Evolutionary conservation across 805 yeast species (phyloP).

Genomic region (Starmerella potacharoeniae): DNA sequence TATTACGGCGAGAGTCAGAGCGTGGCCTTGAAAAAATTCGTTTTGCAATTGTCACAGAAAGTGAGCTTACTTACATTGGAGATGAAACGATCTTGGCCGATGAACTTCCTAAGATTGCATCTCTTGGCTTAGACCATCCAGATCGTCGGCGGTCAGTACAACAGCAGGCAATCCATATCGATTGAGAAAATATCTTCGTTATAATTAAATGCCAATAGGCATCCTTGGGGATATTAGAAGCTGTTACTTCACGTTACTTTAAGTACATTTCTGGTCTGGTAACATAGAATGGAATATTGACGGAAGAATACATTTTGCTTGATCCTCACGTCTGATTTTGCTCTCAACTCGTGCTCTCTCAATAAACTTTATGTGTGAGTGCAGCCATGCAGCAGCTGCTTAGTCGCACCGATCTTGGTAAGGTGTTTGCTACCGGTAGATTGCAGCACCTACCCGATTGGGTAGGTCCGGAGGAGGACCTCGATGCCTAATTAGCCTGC

Average conservation of each 20-base stretch:
- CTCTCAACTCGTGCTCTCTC: too few species aligned
- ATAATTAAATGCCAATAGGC: too few species aligned
- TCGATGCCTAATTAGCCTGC: not conserved
- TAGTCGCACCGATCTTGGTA: too few species aligned
- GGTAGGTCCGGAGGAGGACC: not conserved
- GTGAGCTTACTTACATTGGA: slow-evolving; percentile 30
- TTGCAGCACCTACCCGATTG: not conserved
- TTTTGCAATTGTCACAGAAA: slow-evolving; percentile 38
- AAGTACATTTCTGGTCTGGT: too few species aligned
- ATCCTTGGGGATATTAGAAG: too few species aligned
- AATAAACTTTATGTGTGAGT: too few species aligned
- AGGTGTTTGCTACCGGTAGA: not conserved
- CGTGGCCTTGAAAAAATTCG: slow-evolving; percentile 69
- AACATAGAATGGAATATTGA: too few species aligned
- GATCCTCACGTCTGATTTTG: too few species aligned
- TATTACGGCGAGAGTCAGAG: slow-evolving; percentile 55
- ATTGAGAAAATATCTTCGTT: slow-evolving; percentile 1
- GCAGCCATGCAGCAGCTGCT: too few species aligned
- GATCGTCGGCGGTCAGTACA: slow-evolving; percentile 38
- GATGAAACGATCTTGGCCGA: slow-evolving; percentile 47
- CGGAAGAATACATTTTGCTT: too few species aligned
- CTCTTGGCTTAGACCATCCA: slow-evolving; percentile 76
- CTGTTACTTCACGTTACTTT: too few species aligned
- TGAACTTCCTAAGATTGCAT: slow-evolving; percentile 39
- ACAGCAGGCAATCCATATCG: slow-evolving; percentile 22